phyloP scores from a whole-genome alignment of 2,329 filamentous ascomycete species.

The Tolypocladium cylindrosporum region DNA sequence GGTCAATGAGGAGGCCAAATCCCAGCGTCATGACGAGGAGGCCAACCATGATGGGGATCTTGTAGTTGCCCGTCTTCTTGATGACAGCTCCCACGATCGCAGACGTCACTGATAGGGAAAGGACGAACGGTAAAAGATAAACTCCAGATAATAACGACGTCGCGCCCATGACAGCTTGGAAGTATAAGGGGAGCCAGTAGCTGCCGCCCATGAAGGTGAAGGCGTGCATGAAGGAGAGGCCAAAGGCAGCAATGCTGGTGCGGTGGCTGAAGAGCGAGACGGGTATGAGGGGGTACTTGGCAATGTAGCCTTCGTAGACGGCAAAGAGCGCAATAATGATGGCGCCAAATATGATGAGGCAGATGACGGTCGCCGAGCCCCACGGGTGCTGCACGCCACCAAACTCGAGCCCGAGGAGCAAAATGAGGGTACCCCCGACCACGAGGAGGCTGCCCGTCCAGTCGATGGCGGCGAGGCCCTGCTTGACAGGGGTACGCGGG shows the following conservation, averaged over 20 bases:
- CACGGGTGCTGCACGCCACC: conserved; percentile 70
- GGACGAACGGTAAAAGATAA: conserved; percentile 60
- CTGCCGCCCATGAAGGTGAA: conserved; percentile 67
- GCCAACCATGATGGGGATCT: conserved; percentile 47
- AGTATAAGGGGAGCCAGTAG: conserved; percentile 81
- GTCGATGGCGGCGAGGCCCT: conserved; percentile 55
- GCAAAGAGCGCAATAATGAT: conserved; percentile 56
- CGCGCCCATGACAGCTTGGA: conserved; percentile 63
- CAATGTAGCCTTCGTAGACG: conserved; percentile 62
- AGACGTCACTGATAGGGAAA: conserved; percentile 56
- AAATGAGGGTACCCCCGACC: conserved; percentile 72
- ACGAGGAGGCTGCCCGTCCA: conserved; percentile 49
- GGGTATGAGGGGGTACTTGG: conserved; percentile 71
- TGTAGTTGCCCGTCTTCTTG: conserved; percentile 57
- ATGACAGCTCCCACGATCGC: conserved; percentile 46
- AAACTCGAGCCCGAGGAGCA: conserved; percentile 77
- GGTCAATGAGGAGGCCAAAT: conserved; percentile 52
- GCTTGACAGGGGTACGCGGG: conserved; percentile 49
- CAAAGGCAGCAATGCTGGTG: conserved; percentile 56
- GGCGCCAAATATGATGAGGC: conserved; percentile 65
- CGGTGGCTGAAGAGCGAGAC: conserved; percentile 55
- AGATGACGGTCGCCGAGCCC: conserved; percentile 65
- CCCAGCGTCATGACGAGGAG: conserved; percentile 53
- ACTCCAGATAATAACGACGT: conserved; percentile 63
- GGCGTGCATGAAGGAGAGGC: conserved; percentile 62